Base-by-base conservation (phyloP, 2,329 filamentous ascomycete species). In the Ascochyta lentis region DNA sequence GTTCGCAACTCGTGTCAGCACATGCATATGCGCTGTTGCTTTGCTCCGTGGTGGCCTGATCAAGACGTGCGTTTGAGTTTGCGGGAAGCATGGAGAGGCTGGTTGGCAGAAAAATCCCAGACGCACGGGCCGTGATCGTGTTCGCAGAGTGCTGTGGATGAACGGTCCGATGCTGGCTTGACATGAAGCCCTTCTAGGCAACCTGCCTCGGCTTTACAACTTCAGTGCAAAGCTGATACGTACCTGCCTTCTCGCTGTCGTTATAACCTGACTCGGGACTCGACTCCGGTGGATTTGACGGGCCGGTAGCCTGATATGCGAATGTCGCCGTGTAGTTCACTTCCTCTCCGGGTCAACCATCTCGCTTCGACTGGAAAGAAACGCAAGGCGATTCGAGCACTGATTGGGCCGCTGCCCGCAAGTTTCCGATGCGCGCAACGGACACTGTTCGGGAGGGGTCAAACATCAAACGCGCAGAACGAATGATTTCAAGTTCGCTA, bases 1-100 rank as follows among this genome's bases (percentile, higher is more conserved):
- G 35, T 42, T 37, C 46, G 47, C 38, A 50, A 43, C 53, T 51
- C 53, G 53, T 56, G 47, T 47, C 42, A 13, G 33, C 19, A 38
- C 38, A 26, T 34, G 33, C 53, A 34, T 26, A 45, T 47, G 47
- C 42, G 26, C 38, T 50, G 35, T 31, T 49, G 27, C 4, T 15
- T 44, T 38, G 3, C 31, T 27, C 29, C 37, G 35, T 27, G 33
- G 33, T 48, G 26, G 47, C 27, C 42, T 51, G 42, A 48, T 37
- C n/a, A 33, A 27, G 35, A 37, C 38, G 33, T 38, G 22, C 6
- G 43, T 34, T 42, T 26, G 41, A 39, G 16, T 43, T 48, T 47
- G 26, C 26, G 33, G 31, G 19, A 26, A 26, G 33, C 53, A 47
- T 42, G 47, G 47, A 48, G 10, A n/a, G 31, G 35, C 47, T 48